Evolutionary conservation across 2,329 filamentous ascomycete genomes (phyloP).

Genomic region (Phialemoniopsis sp.): DNA sequence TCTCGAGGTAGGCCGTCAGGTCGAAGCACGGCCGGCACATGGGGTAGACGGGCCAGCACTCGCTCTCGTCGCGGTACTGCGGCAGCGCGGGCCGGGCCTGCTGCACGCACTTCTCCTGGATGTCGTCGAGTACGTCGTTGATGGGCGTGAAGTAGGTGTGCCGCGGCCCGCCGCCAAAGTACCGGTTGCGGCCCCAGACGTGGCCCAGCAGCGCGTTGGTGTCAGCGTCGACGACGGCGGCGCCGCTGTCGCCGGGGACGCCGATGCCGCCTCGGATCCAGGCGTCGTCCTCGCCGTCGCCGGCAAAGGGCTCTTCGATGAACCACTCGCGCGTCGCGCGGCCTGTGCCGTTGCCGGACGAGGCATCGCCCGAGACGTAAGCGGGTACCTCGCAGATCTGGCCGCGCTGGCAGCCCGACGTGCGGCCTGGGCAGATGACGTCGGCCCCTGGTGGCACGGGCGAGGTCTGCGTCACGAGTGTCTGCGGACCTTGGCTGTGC

Average conservation of each 20-base stretch:
- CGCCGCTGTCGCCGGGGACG: conserved; percentile 38
- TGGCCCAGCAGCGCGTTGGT: conserved; percentile 33
- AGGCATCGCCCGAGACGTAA: conserved; percentile 27
- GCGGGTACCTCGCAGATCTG: conserved; percentile 38
- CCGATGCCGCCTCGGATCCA: conserved; percentile 43
- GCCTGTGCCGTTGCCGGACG: conserved; percentile 27
- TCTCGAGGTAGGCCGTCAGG: conserved; percentile 31
- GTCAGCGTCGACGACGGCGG: conserved; percentile 35
- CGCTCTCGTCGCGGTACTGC: conserved; percentile 32
- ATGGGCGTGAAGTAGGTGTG: conserved; percentile 39
- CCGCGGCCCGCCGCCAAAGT: conserved; percentile 34
- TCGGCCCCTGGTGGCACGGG: conserved; percentile 26
- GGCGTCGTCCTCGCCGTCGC: conserved; percentile 28
- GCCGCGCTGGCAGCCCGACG: conserved; percentile 36
- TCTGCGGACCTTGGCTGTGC: conserved; percentile 22
- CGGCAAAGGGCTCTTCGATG: conserved; percentile 29
- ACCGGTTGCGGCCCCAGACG: conserved; percentile 38
- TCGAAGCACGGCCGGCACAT: conserved; percentile 37
- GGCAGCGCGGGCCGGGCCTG: conserved; percentile 32
- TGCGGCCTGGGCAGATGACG: conserved; percentile 35
- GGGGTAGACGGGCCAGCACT: conserved; percentile 33
- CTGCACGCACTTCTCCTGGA: conserved; percentile 37
- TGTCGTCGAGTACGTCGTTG: conserved; percentile 38
- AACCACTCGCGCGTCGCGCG: conserved; percentile 41
- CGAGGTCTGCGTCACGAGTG: conserved; percentile 22